Evolutionary conservation across 148 eudicot species (phyloP), one percentile per base, ranked within the genome.

Genomic region (Pharnaceum exiguum): DNA sequence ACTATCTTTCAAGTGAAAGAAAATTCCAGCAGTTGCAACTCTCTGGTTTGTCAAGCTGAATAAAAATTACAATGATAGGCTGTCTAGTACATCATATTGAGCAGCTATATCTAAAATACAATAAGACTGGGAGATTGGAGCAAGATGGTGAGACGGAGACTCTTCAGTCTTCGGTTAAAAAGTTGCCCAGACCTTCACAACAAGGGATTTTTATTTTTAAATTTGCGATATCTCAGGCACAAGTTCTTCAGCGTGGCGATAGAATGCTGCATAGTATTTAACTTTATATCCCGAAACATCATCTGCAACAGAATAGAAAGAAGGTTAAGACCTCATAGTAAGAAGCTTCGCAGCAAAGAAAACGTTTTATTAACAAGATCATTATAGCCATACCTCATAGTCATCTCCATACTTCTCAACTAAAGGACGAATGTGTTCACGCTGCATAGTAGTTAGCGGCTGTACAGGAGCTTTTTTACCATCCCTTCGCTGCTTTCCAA

Each of bases 201-300:
- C 86, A 93, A 56, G 16, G 90, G 96, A 61, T 93, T 88, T 68
- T 70, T 76, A 48, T 85, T 82, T 60, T 88, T 83, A 51, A 53
- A 79, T 45, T 53, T 60, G 10, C 67, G 74, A 60, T 88, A 93
- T 74, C 98, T 79, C 62, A 66, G 68, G 80, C 96, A 85, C 40
- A 93, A 49, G 36, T 85, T 88, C 73, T 77, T 80, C 73, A 93
- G 65, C 38, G 98, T 88, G 48, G 88, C 89, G 31, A 93, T 23
- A 5, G 98, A 85, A 59, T 93, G 98, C 73, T 88, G 98, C 98
- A 93, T 75, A 30, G 56, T 57, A 67, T 93, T 93, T 10, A 88
- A 70, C 59, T 88, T 93, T 33, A 61, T 76, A 57, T 93, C 98
- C 82, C 79, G 71, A 78, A 93, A 93, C 98, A 93, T 93, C 19